Evolutionary conservation across 164 flowering plant genomes (phyloP).

Genomic region (Magnolia changhungtana): DNA sequence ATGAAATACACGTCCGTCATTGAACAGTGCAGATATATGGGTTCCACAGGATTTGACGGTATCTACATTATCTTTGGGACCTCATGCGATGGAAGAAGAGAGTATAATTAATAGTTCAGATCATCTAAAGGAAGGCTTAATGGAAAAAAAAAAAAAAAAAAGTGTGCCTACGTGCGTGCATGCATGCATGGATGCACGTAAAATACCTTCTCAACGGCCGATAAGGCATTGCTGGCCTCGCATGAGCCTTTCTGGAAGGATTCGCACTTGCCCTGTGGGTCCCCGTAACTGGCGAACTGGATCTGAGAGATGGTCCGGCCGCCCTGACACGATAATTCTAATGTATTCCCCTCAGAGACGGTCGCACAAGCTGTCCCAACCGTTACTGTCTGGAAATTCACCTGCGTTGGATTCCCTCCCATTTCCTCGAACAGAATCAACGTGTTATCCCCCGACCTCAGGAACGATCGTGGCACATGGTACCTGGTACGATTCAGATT

Average conservation of each 20-base stretch:
- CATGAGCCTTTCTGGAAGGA: constrained; percentile 41
- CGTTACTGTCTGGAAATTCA: constrained; percentile 41
- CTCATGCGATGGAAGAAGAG: too few species aligned
- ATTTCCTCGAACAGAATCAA: constrained; percentile 59
- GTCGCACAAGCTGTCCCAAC: constrained; percentile 38
- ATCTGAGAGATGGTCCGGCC: constrained; percentile 33
- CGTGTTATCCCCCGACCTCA: constrained; percentile 30
- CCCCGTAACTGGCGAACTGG: constrained; percentile 55
- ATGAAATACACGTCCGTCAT: too few species aligned
- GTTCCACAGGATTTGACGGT: too few species aligned
- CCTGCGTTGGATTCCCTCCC: constrained; percentile 51
- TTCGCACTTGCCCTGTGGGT: constrained; percentile 48
- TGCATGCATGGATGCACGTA: not conserved
- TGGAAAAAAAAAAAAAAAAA: not conserved
- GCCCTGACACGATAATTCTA: constrained; percentile 48
- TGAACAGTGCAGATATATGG: too few species aligned
- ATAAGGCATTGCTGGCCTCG: constrained; percentile 15
- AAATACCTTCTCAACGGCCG: constrained; percentile 23
- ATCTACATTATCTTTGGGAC: too few species aligned
- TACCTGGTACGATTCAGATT: constrained; percentile 30
- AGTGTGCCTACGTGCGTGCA: not conserved
- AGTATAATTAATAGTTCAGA: too few species aligned
- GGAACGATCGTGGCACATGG: constrained; percentile 57
- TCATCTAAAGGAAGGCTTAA: too few species aligned
- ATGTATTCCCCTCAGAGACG: constrained; percentile 28